Evolutionary conservation across 176 grass and related monocot genomes (phyloP).

Genomic region (Otatea glauca): DNA sequence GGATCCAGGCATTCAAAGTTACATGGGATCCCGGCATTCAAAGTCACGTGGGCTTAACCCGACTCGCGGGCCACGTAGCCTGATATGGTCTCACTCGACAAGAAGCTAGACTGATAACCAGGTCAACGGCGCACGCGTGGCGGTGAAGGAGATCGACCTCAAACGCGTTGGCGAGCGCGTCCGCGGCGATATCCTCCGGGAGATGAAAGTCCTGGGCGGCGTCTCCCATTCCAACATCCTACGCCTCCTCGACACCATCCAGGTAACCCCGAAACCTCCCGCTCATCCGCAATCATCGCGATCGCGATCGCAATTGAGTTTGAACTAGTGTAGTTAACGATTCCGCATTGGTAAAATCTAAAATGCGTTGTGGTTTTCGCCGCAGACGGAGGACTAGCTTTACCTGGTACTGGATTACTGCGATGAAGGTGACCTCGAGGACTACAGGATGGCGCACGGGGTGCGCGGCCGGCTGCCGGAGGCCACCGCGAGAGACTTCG

Average conservation of each 20-base stretch:
- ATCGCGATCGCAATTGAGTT: background rate
- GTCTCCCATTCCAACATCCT: constrained; percentile 76
- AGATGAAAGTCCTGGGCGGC: constrained; percentile 58
- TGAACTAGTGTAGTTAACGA: background rate
- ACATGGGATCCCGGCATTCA: too few relatives aligned
- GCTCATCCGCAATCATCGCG: background rate
- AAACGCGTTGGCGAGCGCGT: constrained; percentile 44
- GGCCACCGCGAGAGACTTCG: constrained; percentile 52
- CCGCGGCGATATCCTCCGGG: constrained; percentile 59
- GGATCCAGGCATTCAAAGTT: too few relatives aligned
- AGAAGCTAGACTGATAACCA: too few relatives aligned
- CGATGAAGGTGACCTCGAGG: constrained; percentile 65
- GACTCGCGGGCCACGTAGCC: too few relatives aligned
- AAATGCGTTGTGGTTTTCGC: constrained; percentile 9
- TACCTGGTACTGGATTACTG: constrained; percentile 72
- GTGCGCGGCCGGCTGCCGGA: constrained; percentile 51
- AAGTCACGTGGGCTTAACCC: too few relatives aligned
- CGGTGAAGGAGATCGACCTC: constrained; percentile 77
- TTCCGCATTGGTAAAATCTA: background rate
- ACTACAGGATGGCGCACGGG: constrained; percentile 35
- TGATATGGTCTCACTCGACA: too few relatives aligned
- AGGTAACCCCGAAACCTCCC: constrained; percentile 37
- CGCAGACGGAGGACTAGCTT: constrained; percentile 56
- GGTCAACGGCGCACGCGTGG: constrained; percentile 58
- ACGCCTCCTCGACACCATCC: constrained; percentile 58